Percentiles rank a stretch among this genome's conserved stretches.
Evolutionary conservation across 768 basidiomycete species (phyloP).

Genomic region (Boletus huronensis): DNA sequence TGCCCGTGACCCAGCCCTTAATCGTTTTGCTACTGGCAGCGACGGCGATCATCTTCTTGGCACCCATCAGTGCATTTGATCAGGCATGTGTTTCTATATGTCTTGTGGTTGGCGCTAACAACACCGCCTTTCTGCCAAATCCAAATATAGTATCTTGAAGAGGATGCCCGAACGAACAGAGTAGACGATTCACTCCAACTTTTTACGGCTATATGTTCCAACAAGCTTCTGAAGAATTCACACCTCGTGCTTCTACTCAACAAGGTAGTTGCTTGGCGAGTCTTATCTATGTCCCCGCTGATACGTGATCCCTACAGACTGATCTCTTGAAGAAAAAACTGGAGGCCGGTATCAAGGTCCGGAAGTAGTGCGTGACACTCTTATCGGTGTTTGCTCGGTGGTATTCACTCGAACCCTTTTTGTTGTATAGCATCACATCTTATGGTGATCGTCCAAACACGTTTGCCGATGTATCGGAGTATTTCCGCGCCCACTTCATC

Average conservation of each 20-base stretch:
- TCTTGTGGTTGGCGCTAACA: background rate
- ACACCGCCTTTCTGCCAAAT: conserved; percentile 12
- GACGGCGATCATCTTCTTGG: conserved; percentile 82
- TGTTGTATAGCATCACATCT: conserved; percentile 60
- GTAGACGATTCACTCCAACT: conserved; percentile 81
- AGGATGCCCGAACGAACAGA: conserved; percentile 74
- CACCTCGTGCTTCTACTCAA: conserved; percentile 76
- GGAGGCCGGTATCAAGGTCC: conserved; percentile 60
- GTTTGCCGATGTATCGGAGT: conserved; percentile 66
- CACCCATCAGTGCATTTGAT: conserved; percentile 84
- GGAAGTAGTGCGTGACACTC: conserved; percentile 61
- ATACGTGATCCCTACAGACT: conserved; percentile 39
- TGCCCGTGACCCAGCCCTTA: conserved; percentile 10
- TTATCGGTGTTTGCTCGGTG: background rate
- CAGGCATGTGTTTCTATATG: conserved; percentile 47
- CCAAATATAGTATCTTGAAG: conserved; percentile 64
- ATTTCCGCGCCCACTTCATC: conserved; percentile 83
- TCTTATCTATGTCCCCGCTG: background rate
- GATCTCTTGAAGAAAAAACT: conserved; percentile 75
- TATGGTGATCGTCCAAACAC: conserved; percentile 71
- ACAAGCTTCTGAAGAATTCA: conserved; percentile 67
- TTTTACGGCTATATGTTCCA: conserved; percentile 71
- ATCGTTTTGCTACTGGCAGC: conserved; percentile 38
- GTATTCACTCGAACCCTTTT: background rate
- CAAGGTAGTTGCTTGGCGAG: conserved; percentile 47